A percentile compares a stretch with the other conserved stretches of the same genome.
phyloP scores from a whole-genome alignment of 1,284 basidiomycete species.

The Fomitopsis schrenkii region DNA sequence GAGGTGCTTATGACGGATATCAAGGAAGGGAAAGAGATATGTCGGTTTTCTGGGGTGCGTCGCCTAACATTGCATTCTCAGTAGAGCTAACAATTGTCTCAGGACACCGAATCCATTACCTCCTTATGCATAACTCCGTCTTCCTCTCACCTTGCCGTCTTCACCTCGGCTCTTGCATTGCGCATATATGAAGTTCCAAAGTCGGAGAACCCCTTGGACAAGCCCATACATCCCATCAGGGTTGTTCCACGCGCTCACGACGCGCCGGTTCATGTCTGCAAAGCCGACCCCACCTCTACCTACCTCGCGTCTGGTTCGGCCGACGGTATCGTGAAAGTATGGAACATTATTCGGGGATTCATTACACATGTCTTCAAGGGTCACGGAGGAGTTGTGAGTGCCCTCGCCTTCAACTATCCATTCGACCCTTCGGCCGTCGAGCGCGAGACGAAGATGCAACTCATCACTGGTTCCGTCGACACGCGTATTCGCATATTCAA shows the following conservation, averaged over 20 bases:
- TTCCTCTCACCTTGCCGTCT: conserved; percentile 55
- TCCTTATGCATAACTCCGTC: conserved; percentile 67
- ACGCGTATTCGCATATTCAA: conserved; percentile 90
- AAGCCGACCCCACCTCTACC: conserved; percentile 81
- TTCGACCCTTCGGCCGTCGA: conserved; percentile 46
- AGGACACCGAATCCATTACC: conserved; percentile 66
- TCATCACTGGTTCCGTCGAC: conserved; percentile 88
- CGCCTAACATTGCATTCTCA: background rate
- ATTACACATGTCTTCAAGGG: conserved; percentile 95
- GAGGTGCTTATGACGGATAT: conserved; percentile 84
- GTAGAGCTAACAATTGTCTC: background rate
- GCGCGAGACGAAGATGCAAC: conserved; percentile 61
- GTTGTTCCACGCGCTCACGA: conserved; percentile 84
- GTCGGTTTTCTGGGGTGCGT: conserved; percentile 80
- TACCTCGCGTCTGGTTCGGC: conserved; percentile 94
- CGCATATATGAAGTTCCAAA: conserved; percentile 62
- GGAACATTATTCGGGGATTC: conserved; percentile 87
- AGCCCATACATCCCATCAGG: conserved; percentile 59
- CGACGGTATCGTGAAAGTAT: conserved; percentile 96
- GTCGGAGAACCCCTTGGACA: conserved; percentile 38
- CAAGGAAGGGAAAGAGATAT: conserved; percentile 69
- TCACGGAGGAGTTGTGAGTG: conserved; percentile 93
- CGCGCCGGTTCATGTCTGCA: conserved; percentile 89
- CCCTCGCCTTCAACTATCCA: conserved; percentile 79
- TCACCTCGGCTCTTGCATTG: conserved; percentile 69